phyloP scores from a whole-genome alignment of 2,329 filamentous ascomycete species.

The Zymoseptoria tritici region DNA sequence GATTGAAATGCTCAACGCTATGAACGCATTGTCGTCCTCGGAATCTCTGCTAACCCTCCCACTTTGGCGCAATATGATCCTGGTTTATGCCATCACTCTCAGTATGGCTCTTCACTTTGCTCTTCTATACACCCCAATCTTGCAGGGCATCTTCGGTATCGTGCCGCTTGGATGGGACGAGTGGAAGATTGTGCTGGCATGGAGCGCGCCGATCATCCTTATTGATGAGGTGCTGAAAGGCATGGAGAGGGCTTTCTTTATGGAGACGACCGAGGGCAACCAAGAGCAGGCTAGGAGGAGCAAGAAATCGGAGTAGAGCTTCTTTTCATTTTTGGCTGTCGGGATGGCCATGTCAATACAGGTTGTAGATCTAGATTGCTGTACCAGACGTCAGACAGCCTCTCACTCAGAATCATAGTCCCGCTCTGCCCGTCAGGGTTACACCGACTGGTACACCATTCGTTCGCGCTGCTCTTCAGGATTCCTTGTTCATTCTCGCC shows the following conservation, averaged over 20 bases:
- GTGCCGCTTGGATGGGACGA: slow-evolving; percentile 76
- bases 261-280: slow-evolving; percentile 22
- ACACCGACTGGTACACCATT: too few relatives aligned
- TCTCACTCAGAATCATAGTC: too few relatives aligned
- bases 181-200: slow-evolving; percentile 83
- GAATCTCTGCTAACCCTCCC: slow-evolving; percentile 89
- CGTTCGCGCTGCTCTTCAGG: too few relatives aligned
- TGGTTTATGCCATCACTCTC: slow-evolving; percentile 86
- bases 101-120: slow-evolving; percentile 95
- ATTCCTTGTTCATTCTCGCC: too few relatives aligned
- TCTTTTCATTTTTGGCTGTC: background rate
- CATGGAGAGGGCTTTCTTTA: slow-evolving; percentile 49
- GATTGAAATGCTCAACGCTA: slow-evolving; percentile 98
- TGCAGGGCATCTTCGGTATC: slow-evolving; percentile 86
- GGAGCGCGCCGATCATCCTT: slow-evolving; percentile 89
- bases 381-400: too few relatives aligned
- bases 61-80: slow-evolving; percentile 97
- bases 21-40: slow-evolving; percentile 93
- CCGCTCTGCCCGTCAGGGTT: too few relatives aligned
- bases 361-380: background rate
- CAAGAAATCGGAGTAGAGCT: slow-evolving; percentile 18
- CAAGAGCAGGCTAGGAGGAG: slow-evolving; percentile 2
- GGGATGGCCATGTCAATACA: background rate
- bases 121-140: slow-evolving; percentile 81
- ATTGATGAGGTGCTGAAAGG: slow-evolving; percentile 82